A percentile compares a stretch with the other conserved stretches of the same genome.
Conservation (phyloP, 2,329 filamentous ascomycete genomes). For the Cercospora canescens region DNA sequence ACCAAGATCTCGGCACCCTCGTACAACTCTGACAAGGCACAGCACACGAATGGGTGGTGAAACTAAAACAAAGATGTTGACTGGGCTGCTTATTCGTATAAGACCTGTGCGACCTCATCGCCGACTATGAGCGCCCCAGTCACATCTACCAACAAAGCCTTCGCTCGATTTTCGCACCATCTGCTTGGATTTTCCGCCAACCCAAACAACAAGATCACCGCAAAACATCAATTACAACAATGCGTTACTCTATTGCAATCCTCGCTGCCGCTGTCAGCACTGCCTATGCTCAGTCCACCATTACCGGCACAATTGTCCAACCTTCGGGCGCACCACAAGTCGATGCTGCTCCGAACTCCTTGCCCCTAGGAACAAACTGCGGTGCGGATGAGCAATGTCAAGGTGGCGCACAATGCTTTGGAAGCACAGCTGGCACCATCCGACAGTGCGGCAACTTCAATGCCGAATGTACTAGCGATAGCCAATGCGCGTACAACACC, state of each 20-base stretch:
- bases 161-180: background rate
- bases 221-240: conserved; percentile 3
- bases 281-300: conserved; percentile 7
- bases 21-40: background rate
- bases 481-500: conserved; percentile 18
- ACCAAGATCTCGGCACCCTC: background rate
- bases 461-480: conserved; percentile 23
- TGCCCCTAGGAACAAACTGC: conserved; percentile 25
- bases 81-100: background rate
- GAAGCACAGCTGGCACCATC: conserved; percentile 18
- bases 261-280: conserved; percentile 16
- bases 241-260: conserved; percentile 17
- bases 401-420: conserved; percentile 25
- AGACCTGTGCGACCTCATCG: background rate
- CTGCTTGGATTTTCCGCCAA: background rate
- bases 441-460: conserved; percentile 30
- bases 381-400: conserved; percentile 22
- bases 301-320: conserved; percentile 17
- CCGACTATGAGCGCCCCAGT: background rate
- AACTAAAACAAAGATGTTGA: background rate
- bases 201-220: background rate
- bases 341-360: conserved; percentile 22
- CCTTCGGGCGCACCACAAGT: conserved; percentile 18
- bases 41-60: background rate
- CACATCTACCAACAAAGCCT: background rate